These are phyloP conservation scores for Neopestalotiopsis rosae DNA, from an alignment of 2,329 filamentous ascomycete genomes.

Conservation along the genomic window DNA sequence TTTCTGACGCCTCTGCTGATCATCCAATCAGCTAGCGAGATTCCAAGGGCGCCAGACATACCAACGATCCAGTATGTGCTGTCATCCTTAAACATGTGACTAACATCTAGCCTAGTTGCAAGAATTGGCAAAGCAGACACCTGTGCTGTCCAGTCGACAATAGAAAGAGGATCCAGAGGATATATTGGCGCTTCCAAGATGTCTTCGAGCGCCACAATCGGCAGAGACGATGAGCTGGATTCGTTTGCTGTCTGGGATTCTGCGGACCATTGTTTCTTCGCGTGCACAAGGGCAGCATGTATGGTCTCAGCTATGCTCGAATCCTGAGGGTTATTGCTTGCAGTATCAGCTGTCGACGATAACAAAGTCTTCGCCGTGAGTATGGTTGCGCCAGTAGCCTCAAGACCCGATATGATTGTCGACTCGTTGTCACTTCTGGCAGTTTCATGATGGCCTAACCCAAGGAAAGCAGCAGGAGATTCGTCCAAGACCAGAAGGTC, in stretches of 20 bases:
- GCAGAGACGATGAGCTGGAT: not conserved
- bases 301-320: not conserved
- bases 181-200: not conserved
- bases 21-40: slow-evolving; percentile 27
- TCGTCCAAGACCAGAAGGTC: slow-evolving; percentile 3
- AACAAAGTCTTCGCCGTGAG: not conserved
- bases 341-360: not conserved
- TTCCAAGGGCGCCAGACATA: slow-evolving; percentile 22
- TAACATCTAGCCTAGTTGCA: slow-evolving; percentile 19
- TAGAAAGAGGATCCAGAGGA: slow-evolving; percentile 6
- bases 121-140: not conserved
- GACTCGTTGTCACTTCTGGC: not conserved
- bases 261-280: not conserved
- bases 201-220: not conserved
- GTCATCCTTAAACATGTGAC: slow-evolving; percentile 22
- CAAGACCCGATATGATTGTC: not conserved
- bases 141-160: slow-evolving; percentile 17
- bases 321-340: slow-evolving; percentile 1
- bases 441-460: not conserved
- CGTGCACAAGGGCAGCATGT: not conserved
- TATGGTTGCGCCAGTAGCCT: not conserved
- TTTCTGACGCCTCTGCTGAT: slow-evolving; percentile 22
- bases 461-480: not conserved
- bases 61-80: slow-evolving; percentile 28
- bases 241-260: not conserved